Percentiles rank a stretch among this genome's conserved stretches.
Evolutionary conservation across 2,329 filamentous ascomycete genomes (phyloP).

Genomic region (Venturia nashicola): DNA sequence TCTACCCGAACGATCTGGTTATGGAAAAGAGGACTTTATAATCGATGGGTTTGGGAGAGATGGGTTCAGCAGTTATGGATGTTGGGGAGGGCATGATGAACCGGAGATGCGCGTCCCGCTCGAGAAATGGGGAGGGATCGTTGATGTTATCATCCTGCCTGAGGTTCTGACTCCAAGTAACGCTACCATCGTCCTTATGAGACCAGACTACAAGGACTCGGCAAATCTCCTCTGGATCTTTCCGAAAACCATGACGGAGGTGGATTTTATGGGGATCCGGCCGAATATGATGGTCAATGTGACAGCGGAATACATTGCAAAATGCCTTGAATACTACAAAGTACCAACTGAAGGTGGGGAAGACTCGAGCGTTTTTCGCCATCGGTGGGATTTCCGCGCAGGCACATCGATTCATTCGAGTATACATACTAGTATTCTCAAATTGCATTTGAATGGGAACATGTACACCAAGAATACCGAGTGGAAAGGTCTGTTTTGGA

Average conservation of each 20-base stretch:
- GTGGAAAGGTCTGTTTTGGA: neutral
- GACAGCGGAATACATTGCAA: too few species aligned
- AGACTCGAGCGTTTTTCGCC: too few species aligned
- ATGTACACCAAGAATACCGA: neutral
- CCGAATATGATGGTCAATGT: too few species aligned
- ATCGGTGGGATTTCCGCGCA: too few species aligned
- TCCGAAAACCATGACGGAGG: neutral
- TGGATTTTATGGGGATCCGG: too few species aligned
- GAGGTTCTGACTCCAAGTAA: neutral
- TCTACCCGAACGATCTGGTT: neutral
- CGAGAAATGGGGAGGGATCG: neutral
- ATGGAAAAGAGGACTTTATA: too few species aligned
- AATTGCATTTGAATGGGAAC: neutral
- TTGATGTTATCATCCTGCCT: neutral
- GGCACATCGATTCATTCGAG: too few species aligned
- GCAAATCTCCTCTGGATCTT: neutral
- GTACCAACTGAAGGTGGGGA: too few species aligned
- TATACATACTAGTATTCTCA: neutral
- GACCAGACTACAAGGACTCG: neutral
- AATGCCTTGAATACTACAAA: too few species aligned
- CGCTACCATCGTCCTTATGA: neutral
- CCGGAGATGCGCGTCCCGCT: neutral
- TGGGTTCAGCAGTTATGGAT: too few species aligned
- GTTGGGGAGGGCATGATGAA: neutral
- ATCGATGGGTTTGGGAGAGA: too few species aligned